These are phyloP conservation scores for Drosera spatulata DNA, from an alignment of 179 eudicot genomes.

Conservation along the genomic window DNA sequence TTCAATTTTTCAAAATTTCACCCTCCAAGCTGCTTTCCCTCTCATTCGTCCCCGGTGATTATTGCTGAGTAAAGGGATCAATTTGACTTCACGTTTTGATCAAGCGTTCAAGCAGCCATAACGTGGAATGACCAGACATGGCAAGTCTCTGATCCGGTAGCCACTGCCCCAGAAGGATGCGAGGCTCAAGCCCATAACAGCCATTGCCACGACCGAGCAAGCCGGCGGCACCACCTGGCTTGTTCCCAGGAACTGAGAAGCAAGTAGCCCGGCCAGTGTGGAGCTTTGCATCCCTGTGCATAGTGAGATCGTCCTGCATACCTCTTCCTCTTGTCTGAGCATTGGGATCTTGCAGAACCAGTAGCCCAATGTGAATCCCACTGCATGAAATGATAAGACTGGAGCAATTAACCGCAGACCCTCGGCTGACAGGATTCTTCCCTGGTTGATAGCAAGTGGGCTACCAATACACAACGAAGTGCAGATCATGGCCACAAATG, in stretches of 20 bases:
- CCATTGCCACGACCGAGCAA: conserved; percentile 95
- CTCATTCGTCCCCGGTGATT: too few relatives aligned
- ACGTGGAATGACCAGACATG: conserved; percentile 16
- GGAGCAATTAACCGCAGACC: conserved; percentile 76
- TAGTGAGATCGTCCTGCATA: conserved; percentile 72
- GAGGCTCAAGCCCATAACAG: conserved; percentile 88
- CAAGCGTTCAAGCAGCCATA: too few relatives aligned
- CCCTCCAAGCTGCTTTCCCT: too few relatives aligned
- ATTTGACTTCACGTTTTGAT: too few relatives aligned
- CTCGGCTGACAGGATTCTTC: conserved; percentile 63
- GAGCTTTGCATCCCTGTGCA: conserved; percentile 99
- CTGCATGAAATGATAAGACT: conserved; percentile 65
- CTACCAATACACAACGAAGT: conserved; percentile 96
- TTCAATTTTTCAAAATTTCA: too few relatives aligned
- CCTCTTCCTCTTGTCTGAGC: conserved; percentile 78
- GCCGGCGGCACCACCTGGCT: conserved; percentile 95
- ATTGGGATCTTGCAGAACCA: conserved; percentile 70
- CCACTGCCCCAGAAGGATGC: conserved; percentile 97
- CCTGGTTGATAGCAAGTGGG: conserved; percentile 83
- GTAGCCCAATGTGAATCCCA: conserved; percentile 68
- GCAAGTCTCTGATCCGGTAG: conserved; percentile 51
- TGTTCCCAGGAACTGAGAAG: conserved; percentile 85
- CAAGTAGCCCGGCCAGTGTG: conserved; percentile 93
- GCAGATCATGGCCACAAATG: conserved; percentile 84
- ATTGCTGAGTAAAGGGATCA: too few relatives aligned